Base-by-base conservation (phyloP, 495 filamentous ascomycete species). In the Xylaria nigripes region DNA sequence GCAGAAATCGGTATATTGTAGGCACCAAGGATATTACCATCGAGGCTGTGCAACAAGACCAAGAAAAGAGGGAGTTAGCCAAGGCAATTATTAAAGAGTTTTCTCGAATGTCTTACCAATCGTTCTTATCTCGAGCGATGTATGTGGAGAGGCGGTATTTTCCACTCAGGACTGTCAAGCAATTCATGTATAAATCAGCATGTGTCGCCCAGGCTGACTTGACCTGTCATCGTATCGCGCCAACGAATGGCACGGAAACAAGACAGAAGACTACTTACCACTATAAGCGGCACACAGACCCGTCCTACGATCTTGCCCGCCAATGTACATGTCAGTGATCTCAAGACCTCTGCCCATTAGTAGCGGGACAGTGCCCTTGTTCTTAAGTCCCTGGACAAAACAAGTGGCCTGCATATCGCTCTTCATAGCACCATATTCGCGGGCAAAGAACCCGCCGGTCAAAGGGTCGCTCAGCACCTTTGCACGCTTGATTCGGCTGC, bases 201-300 rank as follows among this genome's bases (percentile, higher is more conserved):
- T 3, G 4, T 16, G 3, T 8, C 36, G 10, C 27, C 27, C 27
- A 30, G 27, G 32, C 2, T 3, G 32, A 36, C 40, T 13, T 18
- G 15, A 24, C 18, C 8, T 50, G 16, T n/a, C 1, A 41, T 30
- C 36, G 36, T 22, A 42, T 27, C 19, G 6, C 48, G 10, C 27
- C 13, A 40, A 6, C 12, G 12, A 22, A 15, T 21, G 29, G 18
- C 4, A 19, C 19, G 13, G 22, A 24, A 13, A 21, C 18, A 25
- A 42, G 7, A 21, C 13, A 45, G 16, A 56, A 30, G 23, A 8
- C 10, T 24, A 65, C 65, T 56, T 46, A 72, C 71, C 55, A 19
- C 55, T 48, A 60, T 61, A 70, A 10, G 52, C 61, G 10, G 59
- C 49, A 32, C 65, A 69, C n/a, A 66, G 1, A 15, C 63, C 65